Base-by-base conservation (phyloP, 257 asterid genomes). In the Gentiana straminea region DNA sequence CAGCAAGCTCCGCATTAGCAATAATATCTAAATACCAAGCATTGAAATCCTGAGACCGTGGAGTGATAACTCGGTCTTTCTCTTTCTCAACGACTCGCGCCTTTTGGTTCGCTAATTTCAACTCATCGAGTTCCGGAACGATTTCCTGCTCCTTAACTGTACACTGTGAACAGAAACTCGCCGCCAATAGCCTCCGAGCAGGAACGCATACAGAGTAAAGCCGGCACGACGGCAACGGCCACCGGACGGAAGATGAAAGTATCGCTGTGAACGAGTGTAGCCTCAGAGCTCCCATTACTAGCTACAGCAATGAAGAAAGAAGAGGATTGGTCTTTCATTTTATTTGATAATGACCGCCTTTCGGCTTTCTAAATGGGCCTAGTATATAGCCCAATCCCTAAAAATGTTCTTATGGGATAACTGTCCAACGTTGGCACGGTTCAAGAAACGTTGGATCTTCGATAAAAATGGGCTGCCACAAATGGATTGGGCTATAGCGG, bases 1-100 rank as follows among this genome's bases (percentile, higher is more conserved):
- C 99, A 51, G 97, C 97, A 33, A 88, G 81, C 80, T 89, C 99
- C 8, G 99, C 97, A 68, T 83, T 80, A 9, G 95, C 94, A 56
- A 92, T 86, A 59, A 92, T 68, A 63, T 92, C 97, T 35, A 92
- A 66, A 65, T 92, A 92, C 99, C 99, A 92, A 52, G 99, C 97
- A 44, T 77, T 92, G 78, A 92, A 92, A 71, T 92, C 97, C 86
- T 86, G 84, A 13, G 94, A 86, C 13, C 99, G 81, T n/a, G 99
- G 95, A 32, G 97, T 80, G 5, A 92, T 86, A 3, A 73, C 73
- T 54, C 86, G 70, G 53, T 88, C 97, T 51, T 88, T 92, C 0
- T 83, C 95, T 36, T 65, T 70, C 37, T 70, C 73, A 55, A 75
- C 75, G 4, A 62, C 49, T 67, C 63, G 76, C 54, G 74, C 67